Evolutionary conservation across 305 asterid species (phyloP).

Genomic region (Plantago rigida): DNA sequence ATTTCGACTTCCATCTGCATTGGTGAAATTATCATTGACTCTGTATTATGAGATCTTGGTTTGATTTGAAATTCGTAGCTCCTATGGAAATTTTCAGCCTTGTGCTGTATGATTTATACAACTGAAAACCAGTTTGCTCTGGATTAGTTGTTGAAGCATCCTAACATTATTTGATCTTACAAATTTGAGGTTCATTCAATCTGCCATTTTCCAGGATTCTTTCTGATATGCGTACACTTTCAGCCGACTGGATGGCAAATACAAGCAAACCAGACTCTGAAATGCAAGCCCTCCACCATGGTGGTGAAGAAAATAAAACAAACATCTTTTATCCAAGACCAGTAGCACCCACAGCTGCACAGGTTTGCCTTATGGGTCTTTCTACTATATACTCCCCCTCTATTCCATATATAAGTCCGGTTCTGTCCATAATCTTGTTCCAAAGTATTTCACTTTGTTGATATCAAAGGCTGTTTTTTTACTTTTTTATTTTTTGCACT

Average conservation of each 20-base stretch:
- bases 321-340: constrained; percentile 83
- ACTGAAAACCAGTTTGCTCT: no score
- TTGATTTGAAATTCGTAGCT: constrained; percentile 1
- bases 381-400: not conserved
- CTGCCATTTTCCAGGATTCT: constrained; percentile 68
- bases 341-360: constrained; percentile 96
- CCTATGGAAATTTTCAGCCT: not conserved
- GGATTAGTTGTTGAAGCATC: no score
- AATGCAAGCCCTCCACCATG: constrained; percentile 59
- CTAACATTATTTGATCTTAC: not conserved
- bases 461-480: no score
- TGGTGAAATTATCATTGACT: constrained; percentile 13
- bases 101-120: no score
- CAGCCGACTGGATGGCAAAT: constrained; percentile 99
- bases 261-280: constrained; percentile 80
- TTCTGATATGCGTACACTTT: constrained; percentile 95
- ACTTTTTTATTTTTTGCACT: no score
- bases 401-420: no score
- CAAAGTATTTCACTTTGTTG: no score
- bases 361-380: constrained; percentile 45
- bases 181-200: constrained; percentile 20
- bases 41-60: not conserved
- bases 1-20: constrained; percentile 3
- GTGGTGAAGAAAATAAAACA: constrained; percentile 83
- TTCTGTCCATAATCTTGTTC: no score